Evolutionary conservation across 345 rosid genomes (phyloP).

Genomic region (Syzygium oleosum): DNA sequence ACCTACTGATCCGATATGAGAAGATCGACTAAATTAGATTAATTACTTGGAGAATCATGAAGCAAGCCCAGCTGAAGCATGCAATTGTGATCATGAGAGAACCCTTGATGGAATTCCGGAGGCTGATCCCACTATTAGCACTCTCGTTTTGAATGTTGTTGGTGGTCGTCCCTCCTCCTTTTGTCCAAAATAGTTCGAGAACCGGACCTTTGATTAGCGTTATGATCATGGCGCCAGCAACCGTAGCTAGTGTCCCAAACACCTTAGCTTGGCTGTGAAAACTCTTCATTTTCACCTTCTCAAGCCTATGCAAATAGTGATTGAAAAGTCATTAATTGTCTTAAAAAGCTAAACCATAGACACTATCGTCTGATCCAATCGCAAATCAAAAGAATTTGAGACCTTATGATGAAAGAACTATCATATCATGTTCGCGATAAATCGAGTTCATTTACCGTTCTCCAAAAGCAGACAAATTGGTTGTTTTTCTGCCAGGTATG

Average conservation of each 20-base stretch:
- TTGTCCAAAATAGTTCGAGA: constrained; percentile 45
- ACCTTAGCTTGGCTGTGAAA: constrained; percentile 60
- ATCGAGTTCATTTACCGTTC: background rate
- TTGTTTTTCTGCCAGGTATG: background rate
- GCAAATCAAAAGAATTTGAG: background rate
- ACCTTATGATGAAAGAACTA: background rate
- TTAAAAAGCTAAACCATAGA: background rate
- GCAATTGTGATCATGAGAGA: constrained; percentile 57
- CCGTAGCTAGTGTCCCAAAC: constrained; percentile 65
- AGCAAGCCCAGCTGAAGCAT: constrained; percentile 71
- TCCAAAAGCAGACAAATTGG: background rate
- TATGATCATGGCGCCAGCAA: constrained; percentile 91
- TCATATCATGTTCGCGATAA: background rate
- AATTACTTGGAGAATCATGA: constrained; percentile 52
- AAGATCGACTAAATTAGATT: background rate
- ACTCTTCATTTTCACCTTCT: constrained; percentile 49
- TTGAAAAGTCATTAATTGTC: background rate
- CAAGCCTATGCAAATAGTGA: constrained; percentile 29
- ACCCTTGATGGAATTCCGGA: constrained; percentile 59
- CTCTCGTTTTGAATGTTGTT: constrained; percentile 17
- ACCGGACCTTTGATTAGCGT: constrained; percentile 65
- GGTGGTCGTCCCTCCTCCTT: constrained; percentile 4
- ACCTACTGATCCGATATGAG: background rate
- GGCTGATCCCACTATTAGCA: constrained; percentile 16
- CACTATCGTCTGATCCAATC: too few relatives aligned